These are phyloP conservation scores for Alternaria sp. DNA, from an alignment of 2,329 filamentous ascomycete genomes.

Conservation along the genomic window DNA sequence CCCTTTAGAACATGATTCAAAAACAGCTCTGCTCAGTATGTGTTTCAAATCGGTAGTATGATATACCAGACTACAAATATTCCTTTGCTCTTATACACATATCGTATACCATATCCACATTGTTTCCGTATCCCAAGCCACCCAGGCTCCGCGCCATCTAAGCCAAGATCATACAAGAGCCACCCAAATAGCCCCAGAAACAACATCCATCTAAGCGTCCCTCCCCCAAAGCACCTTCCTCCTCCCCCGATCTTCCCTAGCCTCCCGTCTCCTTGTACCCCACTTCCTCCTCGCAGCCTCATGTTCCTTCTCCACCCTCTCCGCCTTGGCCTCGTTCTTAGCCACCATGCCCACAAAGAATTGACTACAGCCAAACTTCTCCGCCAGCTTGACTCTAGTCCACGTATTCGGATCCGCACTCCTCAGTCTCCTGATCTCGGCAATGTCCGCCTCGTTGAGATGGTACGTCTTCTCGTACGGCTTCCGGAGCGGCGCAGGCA, in stretches of 20 bases:
- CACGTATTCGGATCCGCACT: constrained; percentile 63
- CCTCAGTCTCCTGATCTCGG: constrained; percentile 65
- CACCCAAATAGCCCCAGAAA: not conserved
- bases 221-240: constrained; percentile 67
- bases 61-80: not conserved
- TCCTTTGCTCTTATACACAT: not conserved
- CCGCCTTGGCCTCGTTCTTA: constrained; percentile 51
- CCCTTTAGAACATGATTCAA: not conserved
- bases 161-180: not conserved
- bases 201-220: constrained; percentile 53
- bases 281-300: constrained; percentile 65
- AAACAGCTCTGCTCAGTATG: not conserved
- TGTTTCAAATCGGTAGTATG: not conserved
- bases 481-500: constrained; percentile 59
- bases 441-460: constrained; percentile 62
- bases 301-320: constrained; percentile 55
- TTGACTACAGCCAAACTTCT: constrained; percentile 67
- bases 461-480: constrained; percentile 67
- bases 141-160: not conserved
- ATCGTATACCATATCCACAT: not conserved
- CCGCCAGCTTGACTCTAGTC: constrained; percentile 65
- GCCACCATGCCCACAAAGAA: constrained; percentile 68
- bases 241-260: constrained; percentile 65
- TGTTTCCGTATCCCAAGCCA: not conserved
- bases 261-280: constrained; percentile 65